Conservation (phyloP, 2,329 filamentous ascomycete species). For the Exophiala lecanii-corni region DNA sequence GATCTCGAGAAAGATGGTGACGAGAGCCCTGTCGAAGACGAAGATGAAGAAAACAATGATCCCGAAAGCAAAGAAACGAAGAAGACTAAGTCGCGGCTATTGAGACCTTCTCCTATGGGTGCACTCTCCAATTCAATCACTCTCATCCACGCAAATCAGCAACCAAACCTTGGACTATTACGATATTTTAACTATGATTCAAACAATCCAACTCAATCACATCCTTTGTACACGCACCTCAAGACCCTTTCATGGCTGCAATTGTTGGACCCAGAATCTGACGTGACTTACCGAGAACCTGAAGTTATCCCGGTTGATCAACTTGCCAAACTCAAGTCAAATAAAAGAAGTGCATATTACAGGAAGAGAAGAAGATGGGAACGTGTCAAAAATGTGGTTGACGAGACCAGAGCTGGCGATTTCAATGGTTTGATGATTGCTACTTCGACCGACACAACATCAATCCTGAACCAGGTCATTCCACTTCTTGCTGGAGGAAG, state of each 20-base stretch:
- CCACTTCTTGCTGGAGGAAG: constrained; percentile 80
- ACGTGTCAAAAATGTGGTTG: constrained; percentile 65
- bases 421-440: constrained; percentile 83
- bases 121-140: constrained; percentile 72
- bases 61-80: constrained; percentile 3
- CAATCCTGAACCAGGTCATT: constrained; percentile 68
- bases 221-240: constrained; percentile 78
- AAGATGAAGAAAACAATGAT: constrained; percentile 13
- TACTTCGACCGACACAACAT: constrained; percentile 73
- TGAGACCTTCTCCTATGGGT: constrained; percentile 38
- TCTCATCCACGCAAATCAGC: constrained; percentile 72
- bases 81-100: constrained; percentile 28
- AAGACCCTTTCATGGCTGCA: constrained; percentile 89
- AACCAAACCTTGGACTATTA: constrained; percentile 81
- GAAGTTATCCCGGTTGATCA: constrained; percentile 54
- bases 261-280: constrained; percentile 69
- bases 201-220: constrained; percentile 57
- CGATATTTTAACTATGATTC: constrained; percentile 86
- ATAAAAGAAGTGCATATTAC: constrained; percentile 77
- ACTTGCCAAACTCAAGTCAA: constrained; percentile 69
- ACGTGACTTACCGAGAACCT: constrained; percentile 69
- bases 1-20: constrained; percentile 19
- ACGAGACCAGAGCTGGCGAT: constrained; percentile 66
- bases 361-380: constrained; percentile 84
- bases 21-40: constrained; percentile 10